phyloP scores from a whole-genome alignment of 140 eudicot species.

The Oenanthe javanica region DNA sequence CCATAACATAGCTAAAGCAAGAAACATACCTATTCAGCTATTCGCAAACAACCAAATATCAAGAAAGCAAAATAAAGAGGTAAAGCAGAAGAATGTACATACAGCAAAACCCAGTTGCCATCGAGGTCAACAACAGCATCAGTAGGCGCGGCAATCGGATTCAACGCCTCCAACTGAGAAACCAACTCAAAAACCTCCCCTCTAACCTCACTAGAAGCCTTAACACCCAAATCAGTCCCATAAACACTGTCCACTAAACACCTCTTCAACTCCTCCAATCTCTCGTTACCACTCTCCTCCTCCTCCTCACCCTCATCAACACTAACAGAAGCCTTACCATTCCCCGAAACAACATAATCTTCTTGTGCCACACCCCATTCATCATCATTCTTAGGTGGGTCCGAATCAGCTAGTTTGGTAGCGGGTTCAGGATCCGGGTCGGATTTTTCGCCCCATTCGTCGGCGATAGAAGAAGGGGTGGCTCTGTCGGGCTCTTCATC shows the following conservation, averaged over 20 bases:
- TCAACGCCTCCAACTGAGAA: constrained; percentile 60
- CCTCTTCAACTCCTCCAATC: constrained; percentile 60
- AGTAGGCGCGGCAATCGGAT: constrained; percentile 72
- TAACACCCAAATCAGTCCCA: constrained; percentile 74
- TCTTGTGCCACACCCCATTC: constrained; percentile 58
- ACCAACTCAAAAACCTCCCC: constrained; percentile 84
- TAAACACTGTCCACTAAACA: constrained; percentile 77
- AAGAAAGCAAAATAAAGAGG: not conserved
- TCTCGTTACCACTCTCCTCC: not conserved
- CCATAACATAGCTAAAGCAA: not conserved
- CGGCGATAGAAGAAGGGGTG: constrained; percentile 19
- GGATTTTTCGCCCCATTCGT: constrained; percentile 94
- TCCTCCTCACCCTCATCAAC: constrained; percentile 17
- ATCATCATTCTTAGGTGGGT: constrained; percentile 67
- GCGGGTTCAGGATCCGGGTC: constrained; percentile 58
- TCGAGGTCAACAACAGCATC: constrained; percentile 68
- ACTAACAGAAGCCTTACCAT: constrained; percentile 32
- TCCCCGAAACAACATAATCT: constrained; percentile 21
- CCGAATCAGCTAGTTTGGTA: constrained; percentile 43
- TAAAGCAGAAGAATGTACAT: constrained; percentile 21
- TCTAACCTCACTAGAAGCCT: constrained; percentile 73
- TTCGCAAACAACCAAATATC: not conserved
- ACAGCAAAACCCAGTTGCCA: constrained; percentile 93
- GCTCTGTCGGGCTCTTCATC: constrained; percentile 36
- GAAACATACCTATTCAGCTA: not conserved